Percentiles rank a stretch among this genome's conserved stretches.
These are phyloP conservation scores for Bidens hawaiensis DNA, from an alignment of 140 eudicot genomes.

Conservation along the genomic window DNA sequence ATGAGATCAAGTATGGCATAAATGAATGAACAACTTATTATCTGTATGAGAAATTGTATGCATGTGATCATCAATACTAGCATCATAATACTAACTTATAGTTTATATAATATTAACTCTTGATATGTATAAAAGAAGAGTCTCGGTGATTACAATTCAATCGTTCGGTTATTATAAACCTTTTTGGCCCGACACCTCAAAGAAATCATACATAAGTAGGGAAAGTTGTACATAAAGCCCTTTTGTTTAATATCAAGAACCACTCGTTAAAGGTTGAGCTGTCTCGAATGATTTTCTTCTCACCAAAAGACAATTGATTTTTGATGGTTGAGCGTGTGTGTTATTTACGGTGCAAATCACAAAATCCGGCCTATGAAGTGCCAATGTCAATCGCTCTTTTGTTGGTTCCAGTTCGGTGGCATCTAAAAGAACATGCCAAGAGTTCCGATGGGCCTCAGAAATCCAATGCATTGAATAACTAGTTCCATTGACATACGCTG, in stretches of 20 bases:
- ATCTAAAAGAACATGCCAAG: conserved; percentile 82
- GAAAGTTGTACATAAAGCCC: conserved; percentile 10
- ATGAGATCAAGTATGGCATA: too few relatives aligned
- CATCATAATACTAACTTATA: background rate
- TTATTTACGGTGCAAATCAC: conserved; percentile 60
- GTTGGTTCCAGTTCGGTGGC: conserved; percentile 56
- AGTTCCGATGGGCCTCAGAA: conserved; percentile 72
- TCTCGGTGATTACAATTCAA: conserved; percentile 14
- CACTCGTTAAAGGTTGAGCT: conserved; percentile 27
- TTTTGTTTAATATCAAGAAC: conserved; percentile 14
- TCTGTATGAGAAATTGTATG: background rate
- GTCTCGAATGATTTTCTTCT: conserved; percentile 72
- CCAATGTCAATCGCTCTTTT: conserved; percentile 45
- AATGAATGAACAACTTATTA: too few relatives aligned
- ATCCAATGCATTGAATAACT: conserved; percentile 87
- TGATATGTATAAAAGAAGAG: background rate
- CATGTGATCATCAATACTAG: background rate
- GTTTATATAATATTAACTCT: background rate
- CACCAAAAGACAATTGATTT: conserved; percentile 61
- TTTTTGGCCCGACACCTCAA: background rate
- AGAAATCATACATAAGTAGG: conserved; percentile 20
- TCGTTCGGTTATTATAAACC: conserved; percentile 15
- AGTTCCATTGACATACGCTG: conserved; percentile 53
- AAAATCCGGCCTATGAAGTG: conserved; percentile 76
- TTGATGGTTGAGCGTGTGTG: conserved; percentile 60